These are phyloP conservation scores for Avena insularis DNA, from an alignment of 176 grass and related monocot species.

Conservation along the genomic window DNA sequence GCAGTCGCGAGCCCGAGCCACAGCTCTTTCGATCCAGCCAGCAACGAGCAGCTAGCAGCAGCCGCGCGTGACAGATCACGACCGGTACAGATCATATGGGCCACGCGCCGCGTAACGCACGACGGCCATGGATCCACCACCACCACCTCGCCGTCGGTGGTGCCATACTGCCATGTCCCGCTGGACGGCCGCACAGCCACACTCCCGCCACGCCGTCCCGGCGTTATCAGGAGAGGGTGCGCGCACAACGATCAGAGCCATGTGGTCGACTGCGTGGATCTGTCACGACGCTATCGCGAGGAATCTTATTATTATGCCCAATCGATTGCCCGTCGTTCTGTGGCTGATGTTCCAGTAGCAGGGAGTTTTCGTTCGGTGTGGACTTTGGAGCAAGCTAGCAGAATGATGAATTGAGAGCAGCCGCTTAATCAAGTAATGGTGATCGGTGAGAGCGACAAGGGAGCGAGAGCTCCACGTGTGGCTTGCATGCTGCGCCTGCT, in stretches of 20 bases:
- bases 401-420: neutral
- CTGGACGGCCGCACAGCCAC: slow-evolving; percentile 2
- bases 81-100: neutral
- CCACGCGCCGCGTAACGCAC: neutral
- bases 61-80: neutral
- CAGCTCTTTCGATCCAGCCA: neutral
- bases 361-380: neutral
- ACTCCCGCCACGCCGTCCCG: neutral
- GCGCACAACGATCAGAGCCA: neutral
- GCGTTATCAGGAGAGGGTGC: neutral
- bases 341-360: neutral
- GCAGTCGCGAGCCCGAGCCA: neutral
- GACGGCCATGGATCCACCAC: neutral
- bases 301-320: neutral
- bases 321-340: neutral
- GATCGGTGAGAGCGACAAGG: slow-evolving; percentile 9
- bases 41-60: neutral
- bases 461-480: slow-evolving; percentile 14
- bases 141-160: neutral
- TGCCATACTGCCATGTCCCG: neutral
- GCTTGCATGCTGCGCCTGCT: neutral
- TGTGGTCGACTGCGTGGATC: too few relatives aligned
- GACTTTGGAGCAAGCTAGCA: neutral
- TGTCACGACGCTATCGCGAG: neutral
- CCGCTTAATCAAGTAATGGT: slow-evolving; percentile 1